Evolutionary conservation across 805 yeast genomes (phyloP).

Genomic region (Ogataea chonburiensis): DNA sequence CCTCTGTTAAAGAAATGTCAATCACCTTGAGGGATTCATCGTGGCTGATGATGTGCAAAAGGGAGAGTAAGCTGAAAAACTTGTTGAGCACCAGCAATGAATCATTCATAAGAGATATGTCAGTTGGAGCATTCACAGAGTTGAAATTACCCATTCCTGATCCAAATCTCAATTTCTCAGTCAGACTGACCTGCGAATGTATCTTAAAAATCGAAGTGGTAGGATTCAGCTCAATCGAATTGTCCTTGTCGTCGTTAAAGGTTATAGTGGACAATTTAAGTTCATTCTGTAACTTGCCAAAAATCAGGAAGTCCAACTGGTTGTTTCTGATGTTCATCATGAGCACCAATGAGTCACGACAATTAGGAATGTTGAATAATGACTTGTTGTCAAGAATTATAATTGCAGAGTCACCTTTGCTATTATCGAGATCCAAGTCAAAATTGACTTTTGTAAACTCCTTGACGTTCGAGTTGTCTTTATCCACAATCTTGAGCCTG

Average conservation of each 20-base stretch:
- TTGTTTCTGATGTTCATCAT: slow-evolving; percentile 29
- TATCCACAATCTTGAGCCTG: slow-evolving; percentile 34
- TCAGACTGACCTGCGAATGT: slow-evolving; percentile 27
- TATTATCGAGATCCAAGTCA: slow-evolving; percentile 22
- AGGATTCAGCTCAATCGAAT: slow-evolving; percentile 26
- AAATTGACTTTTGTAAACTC: slow-evolving; percentile 30
- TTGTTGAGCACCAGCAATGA: slow-evolving; percentile 29
- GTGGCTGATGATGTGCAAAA: slow-evolving; percentile 30
- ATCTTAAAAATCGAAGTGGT: slow-evolving; percentile 31
- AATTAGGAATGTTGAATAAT: slow-evolving; percentile 37
- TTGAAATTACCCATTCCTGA: slow-evolving; percentile 6
- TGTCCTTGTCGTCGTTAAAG: slow-evolving; percentile 26
- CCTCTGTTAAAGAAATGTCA: slow-evolving; percentile 28
- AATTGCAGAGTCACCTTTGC: slow-evolving; percentile 33
- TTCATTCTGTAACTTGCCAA: slow-evolving; percentile 33
- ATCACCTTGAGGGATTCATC: slow-evolving; percentile 29
- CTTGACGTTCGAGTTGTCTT: slow-evolving; percentile 20
- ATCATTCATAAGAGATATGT: slow-evolving; percentile 24
- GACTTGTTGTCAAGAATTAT: slow-evolving; percentile 36
- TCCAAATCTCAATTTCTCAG: slow-evolving; percentile 23
- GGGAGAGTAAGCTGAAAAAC: slow-evolving; percentile 29
- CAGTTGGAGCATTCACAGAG: slow-evolving; percentile 7
- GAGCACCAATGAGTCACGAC: slow-evolving; percentile 36
- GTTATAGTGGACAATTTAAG: slow-evolving; percentile 28
- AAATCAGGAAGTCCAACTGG: slow-evolving; percentile 33